Conservation (phyloP, 306 rosid genomes). For the Cicer bijugum region DNA sequence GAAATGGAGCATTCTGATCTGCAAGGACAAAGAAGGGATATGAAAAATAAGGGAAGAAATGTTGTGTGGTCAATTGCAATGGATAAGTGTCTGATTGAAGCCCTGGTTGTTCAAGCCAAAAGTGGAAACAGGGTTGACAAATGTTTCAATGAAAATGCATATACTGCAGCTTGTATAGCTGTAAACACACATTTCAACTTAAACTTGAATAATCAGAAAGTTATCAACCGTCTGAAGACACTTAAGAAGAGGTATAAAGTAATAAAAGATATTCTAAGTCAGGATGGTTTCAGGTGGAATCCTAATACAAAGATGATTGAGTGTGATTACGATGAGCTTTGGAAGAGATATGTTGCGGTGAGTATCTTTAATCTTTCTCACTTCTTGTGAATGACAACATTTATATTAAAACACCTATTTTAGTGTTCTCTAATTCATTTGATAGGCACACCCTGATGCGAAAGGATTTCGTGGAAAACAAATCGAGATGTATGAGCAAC, state of each 20-base stretch:
- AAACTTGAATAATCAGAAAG: slow-evolving; percentile 81
- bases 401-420: slow-evolving; percentile 32
- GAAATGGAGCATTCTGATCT: slow-evolving; percentile 74
- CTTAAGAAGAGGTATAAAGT: slow-evolving; percentile 80
- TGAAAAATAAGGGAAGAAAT: slow-evolving; percentile 79
- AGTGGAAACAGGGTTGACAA: slow-evolving; percentile 78
- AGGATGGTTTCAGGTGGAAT: slow-evolving; percentile 80
- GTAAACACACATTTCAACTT: slow-evolving; percentile 72
- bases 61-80: slow-evolving; percentile 86
- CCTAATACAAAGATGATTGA: slow-evolving; percentile 65
- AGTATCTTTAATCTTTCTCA: slow-evolving; percentile 44
- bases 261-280: slow-evolving; percentile 70
- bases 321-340: slow-evolving; percentile 66
- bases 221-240: slow-evolving; percentile 78
- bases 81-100: slow-evolving; percentile 79
- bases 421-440: slow-evolving; percentile 42
- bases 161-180: slow-evolving; percentile 76
- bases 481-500: slow-evolving; percentile 83
- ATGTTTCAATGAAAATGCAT: slow-evolving; percentile 84
- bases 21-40: slow-evolving; percentile 67
- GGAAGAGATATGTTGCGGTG: slow-evolving; percentile 76
- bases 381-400: slow-evolving; percentile 22
- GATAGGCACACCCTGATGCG: slow-evolving; percentile 77
- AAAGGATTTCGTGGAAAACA: slow-evolving; percentile 68
- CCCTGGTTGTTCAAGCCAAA: slow-evolving; percentile 76